Base-by-base conservation (phyloP, 1,284 basidiomycete genomes). In the Malassezia caprae region DNA sequence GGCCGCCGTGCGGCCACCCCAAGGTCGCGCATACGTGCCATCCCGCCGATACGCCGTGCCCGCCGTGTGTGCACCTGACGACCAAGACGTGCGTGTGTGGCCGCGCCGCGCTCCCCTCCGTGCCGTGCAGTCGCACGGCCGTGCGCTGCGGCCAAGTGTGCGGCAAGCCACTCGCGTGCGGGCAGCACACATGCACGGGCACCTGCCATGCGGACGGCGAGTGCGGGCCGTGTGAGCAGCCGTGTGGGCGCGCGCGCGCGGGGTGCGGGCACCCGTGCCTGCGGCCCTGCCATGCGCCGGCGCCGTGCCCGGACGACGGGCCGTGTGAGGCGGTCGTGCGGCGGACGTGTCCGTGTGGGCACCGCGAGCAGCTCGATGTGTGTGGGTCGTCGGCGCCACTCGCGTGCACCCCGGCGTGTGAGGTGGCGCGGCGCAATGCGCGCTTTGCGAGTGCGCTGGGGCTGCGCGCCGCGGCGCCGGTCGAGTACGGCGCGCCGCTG, bases 1-100 rank as follows among this genome's bases (percentile, higher is more conserved):
- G 61, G 15, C 69, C 70, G 4, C 43, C 56, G n/a, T 74, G 71
- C 44, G 70, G 70, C 15, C 72, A 74, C 49, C 68, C 70, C 27
- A 67, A 68, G 52, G 51, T 65, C 37, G 63, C 65, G n/a, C 70
- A 72, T 56, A 61, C 65, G 42, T 74, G 72, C 51, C 72, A 74
- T 48, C 62, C 68, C 24, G 41, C 48, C 19, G 71, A 67, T 31
- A 62, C 58, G 23, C 52, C 54, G 10, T 74, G 72, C 48, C 72
- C 72, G 39, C 71, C 72, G 2, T 74, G 72, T 45, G 69, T 74
- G 40, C 67, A 65, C 47, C 58, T 74, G 12, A 67, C 69, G 24
- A 60, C 63, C 55, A 65, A 64, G 53, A 46, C 53, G 10, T 74
- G 72, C 43, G 60, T 64, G 46, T 74, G 72, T 45, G 68, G 68